Base-by-base conservation (phyloP, 192 early-diverging fungal genomes). In the Haplosporangium gracile region DNA sequence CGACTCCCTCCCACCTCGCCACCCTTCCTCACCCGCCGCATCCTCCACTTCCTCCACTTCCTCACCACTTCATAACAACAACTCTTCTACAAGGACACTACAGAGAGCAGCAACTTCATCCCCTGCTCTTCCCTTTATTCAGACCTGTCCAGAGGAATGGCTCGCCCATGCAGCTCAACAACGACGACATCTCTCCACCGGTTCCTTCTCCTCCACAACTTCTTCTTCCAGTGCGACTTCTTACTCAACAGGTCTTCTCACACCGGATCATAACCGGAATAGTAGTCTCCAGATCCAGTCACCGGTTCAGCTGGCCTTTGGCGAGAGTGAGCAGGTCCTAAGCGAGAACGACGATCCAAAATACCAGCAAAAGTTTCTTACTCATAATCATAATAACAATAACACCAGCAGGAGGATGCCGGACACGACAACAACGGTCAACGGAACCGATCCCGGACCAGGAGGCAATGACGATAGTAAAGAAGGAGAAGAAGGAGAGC, bases 61-160 rank as follows among this genome's bases (percentile, higher is more conserved):
- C 10, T 47, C 38, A 57, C n/a, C n/a, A n/a, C n/a, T n/a, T n/a
- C 42, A 70, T 18, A 11, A 47, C 20, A 26, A 51, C 20, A 32
- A 55, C 2, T 20, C 77, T 60, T 16, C 77, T 49, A 32, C 29
- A 26, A 42, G 51, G 55, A 39, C 75, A 82, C 11, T 45, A 68
- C 34, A 68, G 36, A 63, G 70, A 77, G 51, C 68, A 40, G n/a
- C 51, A 55, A 9, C 73, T 73, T 79, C 74, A 8, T 5, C 39
- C 32, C 24, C 45, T 36, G 38, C 26, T 11, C 60, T 76, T 32
- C 74, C 78, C 9, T 40, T 68, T 42, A 76, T 85, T 43, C 68
- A 85, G 39, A 80, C 83, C 45, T 85, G 78, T 3, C 83, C 83
- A 29, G 83, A 85, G 39, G 77, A 74, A 36, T 85, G 83, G 83